Evolutionary conservation across 2,329 filamentous ascomycete genomes (phyloP).

Genomic region (Ceratocystis alfenasii): DNA sequence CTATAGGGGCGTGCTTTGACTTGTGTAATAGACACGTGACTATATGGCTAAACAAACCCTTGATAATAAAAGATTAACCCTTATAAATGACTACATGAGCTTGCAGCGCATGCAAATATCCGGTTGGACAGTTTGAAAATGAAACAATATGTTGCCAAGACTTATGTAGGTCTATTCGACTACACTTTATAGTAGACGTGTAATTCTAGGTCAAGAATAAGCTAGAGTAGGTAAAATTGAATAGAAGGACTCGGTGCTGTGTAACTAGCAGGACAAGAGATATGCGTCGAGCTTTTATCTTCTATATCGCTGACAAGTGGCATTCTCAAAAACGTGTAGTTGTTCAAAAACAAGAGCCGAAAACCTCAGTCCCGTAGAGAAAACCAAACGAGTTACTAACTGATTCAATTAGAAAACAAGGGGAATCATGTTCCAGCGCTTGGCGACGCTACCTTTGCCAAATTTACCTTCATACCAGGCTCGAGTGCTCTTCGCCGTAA

Average conservation of each 20-base stretch:
- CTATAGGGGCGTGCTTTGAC: too few relatives aligned
- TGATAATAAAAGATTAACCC: neutral
- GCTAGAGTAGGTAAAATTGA: too few relatives aligned
- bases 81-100: neutral
- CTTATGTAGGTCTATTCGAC: too few relatives aligned
- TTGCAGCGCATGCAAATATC: neutral
- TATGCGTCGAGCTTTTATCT: too few relatives aligned
- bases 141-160: neutral
- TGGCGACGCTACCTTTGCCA: conserved; percentile 48
- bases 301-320: too few relatives aligned
- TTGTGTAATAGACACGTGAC: neutral
- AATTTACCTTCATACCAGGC: conserved; percentile 71
- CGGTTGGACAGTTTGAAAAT: neutral
- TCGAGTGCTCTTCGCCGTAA: conserved; percentile 67
- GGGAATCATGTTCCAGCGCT: conserved; percentile 67
- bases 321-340: too few relatives aligned
- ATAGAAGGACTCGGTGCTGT: too few relatives aligned
- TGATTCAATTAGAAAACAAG: conserved; percentile 42
- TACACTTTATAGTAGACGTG: too few relatives aligned
- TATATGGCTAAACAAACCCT: neutral
- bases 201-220: too few relatives aligned
- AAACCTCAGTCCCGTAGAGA: too few relatives aligned
- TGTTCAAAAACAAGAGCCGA: too few relatives aligned
- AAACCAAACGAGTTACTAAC: neutral
- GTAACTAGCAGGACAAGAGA: too few relatives aligned